Base-by-base conservation (phyloP, 2,329 filamentous ascomycete species). In the Hawksworthiomyces lignivorus region DNA sequence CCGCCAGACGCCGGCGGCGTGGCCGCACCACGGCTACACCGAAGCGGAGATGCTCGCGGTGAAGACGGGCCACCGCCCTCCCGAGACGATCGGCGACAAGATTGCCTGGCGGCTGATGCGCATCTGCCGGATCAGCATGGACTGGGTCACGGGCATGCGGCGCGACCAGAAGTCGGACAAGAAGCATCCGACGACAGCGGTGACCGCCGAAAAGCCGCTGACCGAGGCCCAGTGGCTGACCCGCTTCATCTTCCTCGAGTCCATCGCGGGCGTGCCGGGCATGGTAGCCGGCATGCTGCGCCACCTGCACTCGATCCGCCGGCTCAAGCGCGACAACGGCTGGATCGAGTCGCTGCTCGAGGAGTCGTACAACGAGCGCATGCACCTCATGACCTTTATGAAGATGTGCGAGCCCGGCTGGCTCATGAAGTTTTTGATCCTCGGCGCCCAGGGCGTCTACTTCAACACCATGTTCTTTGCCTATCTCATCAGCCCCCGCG, bases 241-340 rank as follows among this genome's bases (percentile, higher is more conserved):
- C 36, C 77, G 90, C 7, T 90, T 95, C 57, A 76, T 98, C 52
- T 98, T 98, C 62, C 74, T 98, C 26, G 92, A 98, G 62, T 89
- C 83, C 36, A 87, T 98, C 29, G 92, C 92, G 11, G 92, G 88
- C 26, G 92, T 97, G 0, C 92, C 92, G 0, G 92, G 92, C 7
- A 97, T 97, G 87, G 90, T 97, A 0, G 92, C 84, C 0, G 92
- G 88, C 18, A 96, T 95, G 85, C 70, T 97, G 14, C 74, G 92
- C 26, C 92, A 98, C 63, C 72, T 97, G 28, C 80, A 84, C 57
- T 89, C 82, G 50, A 74, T 97, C 55, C 74, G 90, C 33, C 75
- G 82, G 21, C 82, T 97, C 72, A 88, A 87, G 70, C 73, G 90
- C 43, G 90, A 97, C 60, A 94, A 97, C 54, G 92, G 92, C 56